A percentile compares a stretch with the other conserved stretches of the same genome.
phyloP scores from a whole-genome alignment of 1,284 basidiomycete species.

The Ceratobasidium sp. region DNA sequence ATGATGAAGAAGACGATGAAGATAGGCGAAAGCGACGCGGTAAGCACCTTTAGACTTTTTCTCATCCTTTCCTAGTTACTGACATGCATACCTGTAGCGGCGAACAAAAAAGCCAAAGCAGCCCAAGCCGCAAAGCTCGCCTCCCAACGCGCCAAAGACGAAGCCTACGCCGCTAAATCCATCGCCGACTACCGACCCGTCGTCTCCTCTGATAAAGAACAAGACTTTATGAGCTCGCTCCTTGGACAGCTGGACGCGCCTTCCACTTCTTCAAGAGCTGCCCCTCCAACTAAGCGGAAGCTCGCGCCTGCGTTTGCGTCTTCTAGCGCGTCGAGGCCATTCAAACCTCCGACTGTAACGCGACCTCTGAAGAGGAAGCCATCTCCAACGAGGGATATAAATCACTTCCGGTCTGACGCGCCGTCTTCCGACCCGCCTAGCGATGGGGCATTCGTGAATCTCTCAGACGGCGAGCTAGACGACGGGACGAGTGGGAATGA shows the following conservation, averaged over 20 bases:
- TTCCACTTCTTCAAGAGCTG: slow-evolving; percentile 53
- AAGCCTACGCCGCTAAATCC: slow-evolving; percentile 59
- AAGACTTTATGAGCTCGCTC: slow-evolving; percentile 85
- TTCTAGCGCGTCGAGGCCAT: slow-evolving; percentile 48
- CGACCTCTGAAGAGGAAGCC: slow-evolving; percentile 45
- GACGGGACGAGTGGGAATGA: slow-evolving; percentile 20
- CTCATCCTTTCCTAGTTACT: background rate
- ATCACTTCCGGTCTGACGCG: slow-evolving; percentile 10
- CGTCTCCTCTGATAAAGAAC: slow-evolving; percentile 79
- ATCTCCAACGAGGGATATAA: slow-evolving; percentile 24
- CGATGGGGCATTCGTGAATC: slow-evolving; percentile 50
- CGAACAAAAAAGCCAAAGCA: slow-evolving; percentile 47
- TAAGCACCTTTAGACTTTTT: background rate
- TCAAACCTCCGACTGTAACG: slow-evolving; percentile 44
- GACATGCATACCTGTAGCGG: slow-evolving; percentile 23
- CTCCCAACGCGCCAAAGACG: slow-evolving; percentile 57
- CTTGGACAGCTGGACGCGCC: slow-evolving; percentile 71
- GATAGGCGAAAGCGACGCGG: slow-evolving; percentile 49
- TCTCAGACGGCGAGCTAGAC: slow-evolving; percentile 13
- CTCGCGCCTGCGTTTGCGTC: slow-evolving; percentile 73
- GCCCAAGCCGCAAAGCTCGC: slow-evolving; percentile 45
- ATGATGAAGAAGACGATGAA: slow-evolving; percentile 58
- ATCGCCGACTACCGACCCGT: slow-evolving; percentile 81
- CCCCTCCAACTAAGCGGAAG: slow-evolving; percentile 64
- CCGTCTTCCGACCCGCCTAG: slow-evolving; percentile 31